phyloP scores from a whole-genome alignment of 805 yeast species.

The Metschnikowia shivogae region DNA sequence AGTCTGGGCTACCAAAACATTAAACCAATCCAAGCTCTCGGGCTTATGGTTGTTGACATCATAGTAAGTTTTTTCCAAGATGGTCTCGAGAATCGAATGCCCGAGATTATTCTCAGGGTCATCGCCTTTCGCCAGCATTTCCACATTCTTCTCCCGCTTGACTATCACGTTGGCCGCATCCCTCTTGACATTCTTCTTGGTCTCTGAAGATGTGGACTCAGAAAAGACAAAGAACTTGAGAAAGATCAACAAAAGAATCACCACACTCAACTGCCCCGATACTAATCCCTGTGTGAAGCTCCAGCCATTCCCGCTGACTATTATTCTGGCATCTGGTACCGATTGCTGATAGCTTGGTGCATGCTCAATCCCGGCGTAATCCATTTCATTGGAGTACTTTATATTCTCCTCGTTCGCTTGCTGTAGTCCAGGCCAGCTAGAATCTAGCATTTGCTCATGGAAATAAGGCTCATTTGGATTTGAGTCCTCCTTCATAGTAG shows the following conservation, averaged over 20 bases:
- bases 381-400: not conserved
- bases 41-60: conserved; percentile 83
- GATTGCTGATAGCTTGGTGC: not conserved
- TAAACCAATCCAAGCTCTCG: conserved; percentile 96
- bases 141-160: conserved; percentile 26
- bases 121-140: conserved; percentile 5
- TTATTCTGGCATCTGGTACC: not conserved
- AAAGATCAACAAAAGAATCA: conserved; percentile 57
- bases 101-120: conserved; percentile 8
- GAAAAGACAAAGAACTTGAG: conserved; percentile 75
- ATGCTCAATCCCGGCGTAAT: not conserved
- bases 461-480: not conserved
- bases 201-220: conserved; percentile 40
- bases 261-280: conserved; percentile 70
- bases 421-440: not conserved
- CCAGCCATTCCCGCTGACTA: conserved; percentile 34
- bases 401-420: not conserved
- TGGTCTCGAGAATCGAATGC: conserved; percentile 31
- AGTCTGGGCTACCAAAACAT: conserved; percentile 87
- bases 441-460: not conserved
- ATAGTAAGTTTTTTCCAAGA: conserved; percentile 87
- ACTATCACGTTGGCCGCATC: conserved; percentile 33
- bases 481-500: not conserved
- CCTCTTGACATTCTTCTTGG: conserved; percentile 16
- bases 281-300: conserved; percentile 76